Evolutionary conservation across 371 early-diverging fungal genomes (phyloP), one percentile per base, ranked within the genome.

Genomic region (Zychaea mexicana): DNA sequence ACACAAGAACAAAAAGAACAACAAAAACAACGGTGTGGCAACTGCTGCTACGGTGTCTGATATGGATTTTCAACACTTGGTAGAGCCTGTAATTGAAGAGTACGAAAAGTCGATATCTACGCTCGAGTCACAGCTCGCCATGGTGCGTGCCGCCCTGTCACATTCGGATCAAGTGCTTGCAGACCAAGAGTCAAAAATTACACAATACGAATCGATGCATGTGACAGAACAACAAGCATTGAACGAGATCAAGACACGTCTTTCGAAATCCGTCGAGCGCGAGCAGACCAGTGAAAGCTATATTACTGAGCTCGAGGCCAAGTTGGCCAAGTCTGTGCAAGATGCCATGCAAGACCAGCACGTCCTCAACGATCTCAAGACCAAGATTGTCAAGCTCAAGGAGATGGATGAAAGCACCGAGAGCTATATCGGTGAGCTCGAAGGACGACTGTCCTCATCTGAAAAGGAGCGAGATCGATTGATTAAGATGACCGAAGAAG

Each of bases 81-180:
- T 86, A 6, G 90, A 87, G 33, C 87, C 90, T 36, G 86, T 87
- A 26, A 87, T 88, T 70, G 84, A 87, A 68, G 87, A 90, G 49
- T 86, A 88, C 36, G 88, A 86, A 68, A 87, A 86, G 57, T 81
- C 84, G 0, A 78, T 87, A 4, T 73, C 86, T 2, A 78, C 74
- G 1, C 73, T 90, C 10, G 88, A 87, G 60, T 78, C 79, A 5
- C 83, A 88, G 52, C 65, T 90, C 45, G 77, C 81, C 46, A 69
- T 82, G 74, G 76, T 85, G 12, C 76, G 81, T 32, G 85, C 84
- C 13, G 86, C 85, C 1, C 33, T 84, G 32, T 60, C 71, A 17
- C 82, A 81, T 42, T 81, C 85, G 2, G 83, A 83, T 21, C 66
- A 74, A 27, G 74, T 76, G 6, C 46, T 86, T 21, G 68, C 76